Evolutionary conservation across 2,329 filamentous ascomycete species (phyloP).

Genomic region (Mariannaea elegans): DNA sequence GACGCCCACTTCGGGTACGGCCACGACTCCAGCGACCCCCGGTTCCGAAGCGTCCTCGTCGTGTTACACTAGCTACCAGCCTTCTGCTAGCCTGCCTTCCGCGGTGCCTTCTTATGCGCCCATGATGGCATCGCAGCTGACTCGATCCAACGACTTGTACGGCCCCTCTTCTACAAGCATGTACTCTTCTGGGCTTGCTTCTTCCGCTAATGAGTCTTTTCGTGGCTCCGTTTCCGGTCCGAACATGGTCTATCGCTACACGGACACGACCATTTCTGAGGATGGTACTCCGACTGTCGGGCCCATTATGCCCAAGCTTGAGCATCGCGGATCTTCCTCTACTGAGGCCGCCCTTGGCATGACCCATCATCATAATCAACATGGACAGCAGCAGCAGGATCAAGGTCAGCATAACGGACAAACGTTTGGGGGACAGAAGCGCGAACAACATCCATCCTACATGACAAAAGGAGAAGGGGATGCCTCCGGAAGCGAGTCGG

Average conservation of each 20-base stretch:
- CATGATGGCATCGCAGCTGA: constrained; percentile 29
- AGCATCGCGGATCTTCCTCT: constrained; percentile 6
- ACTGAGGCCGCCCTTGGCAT: constrained; percentile 22
- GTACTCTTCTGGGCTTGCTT: constrained; percentile 8
- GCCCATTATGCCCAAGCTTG: neutral
- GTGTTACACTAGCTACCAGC: constrained; percentile 38
- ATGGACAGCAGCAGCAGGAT: neutral
- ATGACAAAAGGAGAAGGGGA: constrained; percentile 28
- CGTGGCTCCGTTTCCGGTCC: constrained; percentile 11
- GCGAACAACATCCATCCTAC: constrained; percentile 28
- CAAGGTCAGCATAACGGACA: neutral
- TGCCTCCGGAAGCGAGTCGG: neutral
- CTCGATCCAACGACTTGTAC: constrained; percentile 31
- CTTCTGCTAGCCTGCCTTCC: constrained; percentile 25
- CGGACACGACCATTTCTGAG: constrained; percentile 38
- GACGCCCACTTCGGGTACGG: constrained; percentile 30
- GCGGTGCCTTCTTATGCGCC: constrained; percentile 28
- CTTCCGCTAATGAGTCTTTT: constrained; percentile 12
- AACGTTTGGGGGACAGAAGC: constrained; percentile 9
- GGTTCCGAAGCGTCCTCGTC: constrained; percentile 29
- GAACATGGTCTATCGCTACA: constrained; percentile 45
- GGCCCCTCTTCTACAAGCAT: constrained; percentile 29
- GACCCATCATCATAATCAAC: constrained; percentile 16
- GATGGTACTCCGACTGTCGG: constrained; percentile 19
- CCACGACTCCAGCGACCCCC: constrained; percentile 33